Evolutionary conservation across 352 stramenopile genomes (phyloP), one percentile per base, ranked within the genome.

Genomic region (Pilasporangium apinafurcum): DNA sequence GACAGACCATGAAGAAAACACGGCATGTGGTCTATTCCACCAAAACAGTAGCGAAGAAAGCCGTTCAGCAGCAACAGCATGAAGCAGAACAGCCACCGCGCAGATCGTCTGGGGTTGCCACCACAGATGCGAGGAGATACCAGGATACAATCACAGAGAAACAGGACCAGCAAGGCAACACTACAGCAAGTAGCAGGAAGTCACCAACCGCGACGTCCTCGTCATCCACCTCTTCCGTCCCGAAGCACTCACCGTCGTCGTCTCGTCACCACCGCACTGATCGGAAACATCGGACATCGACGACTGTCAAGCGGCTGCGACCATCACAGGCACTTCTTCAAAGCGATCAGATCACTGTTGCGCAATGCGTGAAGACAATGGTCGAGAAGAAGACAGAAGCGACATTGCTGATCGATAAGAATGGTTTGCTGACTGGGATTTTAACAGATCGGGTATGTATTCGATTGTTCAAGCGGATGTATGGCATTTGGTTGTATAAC

Each of bases 391-490:
- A 96, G 42, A 86, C 83, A 10, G 90, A 97, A 45, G 94, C 93
- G n/a, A 86, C 93, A 18, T 69, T 99, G 21, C 71, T 99, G 21
- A 76, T 96, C 21, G 77, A 95, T 50, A 60, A 67, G 16, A 82
- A 80, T 30, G 94, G 94, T 8, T 62, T 83, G 17, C 66, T 99
- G 26, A 93, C 86, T 16, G 95, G 95, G 30, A 99, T 99, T 52
- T 64, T 98, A 5, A 98, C 94, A 22, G 95, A 99, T 44, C 90
- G 90, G 18, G 72, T 81, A 45, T 22, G 66, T 65, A 16, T 18
- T 8, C 8, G 5, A 4, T 14, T 28, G 20, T 36, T 31, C n/a
- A 18, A 37, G 24, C 8, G n/a, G 29, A 37, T 16, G 14, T 18
- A 10, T 28, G 24, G 14, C 16, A n/a, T 12, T 5, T 31, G 14